These are phyloP conservation scores for Pseudocercospora ulei DNA, from an alignment of 2,329 filamentous ascomycete species.

Conservation along the genomic window DNA sequence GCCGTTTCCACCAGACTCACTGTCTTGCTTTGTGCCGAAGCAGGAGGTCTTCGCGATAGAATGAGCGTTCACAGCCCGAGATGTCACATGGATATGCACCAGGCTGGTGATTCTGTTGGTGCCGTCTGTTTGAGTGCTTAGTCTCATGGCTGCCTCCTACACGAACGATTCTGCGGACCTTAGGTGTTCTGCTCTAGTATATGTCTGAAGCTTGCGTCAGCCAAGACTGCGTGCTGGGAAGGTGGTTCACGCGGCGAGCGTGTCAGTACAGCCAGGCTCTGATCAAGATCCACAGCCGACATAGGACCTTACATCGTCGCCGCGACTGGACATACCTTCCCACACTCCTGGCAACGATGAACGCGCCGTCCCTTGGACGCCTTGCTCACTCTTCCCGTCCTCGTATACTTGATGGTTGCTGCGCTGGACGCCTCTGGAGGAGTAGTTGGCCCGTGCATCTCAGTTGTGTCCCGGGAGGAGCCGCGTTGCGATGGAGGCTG, in stretches of 20 bases:
- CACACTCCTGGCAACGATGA: conserved; percentile 40
- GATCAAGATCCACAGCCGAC: too few species aligned
- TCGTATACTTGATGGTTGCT: conserved; percentile 36
- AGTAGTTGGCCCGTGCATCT: conserved; percentile 23
- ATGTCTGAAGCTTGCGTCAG: conserved; percentile 37
- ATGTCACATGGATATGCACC: conserved; percentile 37
- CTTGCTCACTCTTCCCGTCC: conserved; percentile 42
- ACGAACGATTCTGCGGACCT: conserved; percentile 30
- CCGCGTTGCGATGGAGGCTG: conserved; percentile 14
- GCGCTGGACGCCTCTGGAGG: conserved; percentile 17
- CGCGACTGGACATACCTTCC: conserved; percentile 33
- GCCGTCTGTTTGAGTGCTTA: conserved; percentile 33
- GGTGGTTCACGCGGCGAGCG: too few species aligned
- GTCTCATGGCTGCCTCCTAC: conserved; percentile 2
- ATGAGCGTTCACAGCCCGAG: conserved; percentile 38
- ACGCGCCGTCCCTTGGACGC: conserved; percentile 42
- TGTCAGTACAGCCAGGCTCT: too few species aligned
- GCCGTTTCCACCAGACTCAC: conserved; percentile 30
- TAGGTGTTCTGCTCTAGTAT: conserved; percentile 42
- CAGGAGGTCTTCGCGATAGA: conserved; percentile 40
- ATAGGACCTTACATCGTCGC: too few species aligned
- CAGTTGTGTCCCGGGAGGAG: conserved; percentile 20
- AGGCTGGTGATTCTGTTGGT: conserved; percentile 42
- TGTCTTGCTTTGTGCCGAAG: conserved; percentile 41
- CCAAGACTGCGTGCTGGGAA: too few species aligned